Conservation (phyloP, 2,329 filamentous ascomycete species). For the Trichoderma sp. region DNA sequence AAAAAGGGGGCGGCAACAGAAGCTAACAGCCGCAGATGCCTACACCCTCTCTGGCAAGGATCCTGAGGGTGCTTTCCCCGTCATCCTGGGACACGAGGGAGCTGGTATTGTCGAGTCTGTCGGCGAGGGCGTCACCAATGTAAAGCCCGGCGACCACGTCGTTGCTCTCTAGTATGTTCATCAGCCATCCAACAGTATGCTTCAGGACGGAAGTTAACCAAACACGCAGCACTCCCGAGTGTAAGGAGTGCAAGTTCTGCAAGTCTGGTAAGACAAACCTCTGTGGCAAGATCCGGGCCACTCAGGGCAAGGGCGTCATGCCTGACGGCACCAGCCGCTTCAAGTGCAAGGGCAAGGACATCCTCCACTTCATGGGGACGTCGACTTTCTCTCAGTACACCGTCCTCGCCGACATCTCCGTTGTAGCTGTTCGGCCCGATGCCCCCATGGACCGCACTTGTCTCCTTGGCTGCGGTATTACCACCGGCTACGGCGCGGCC, state of each 20-base stretch:
- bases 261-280: constrained; percentile 99
- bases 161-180: constrained; percentile 74
- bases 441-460: constrained; percentile 96
- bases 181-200: background rate
- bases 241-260: constrained; percentile 98
- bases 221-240: constrained; percentile 78
- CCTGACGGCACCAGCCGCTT: constrained; percentile 94
- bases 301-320: constrained; percentile 94
- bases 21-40: constrained; percentile 57
- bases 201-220: constrained; percentile 10
- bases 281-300: constrained; percentile 97
- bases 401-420: constrained; percentile 96
- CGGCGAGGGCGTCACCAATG: constrained; percentile 89
- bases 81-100: constrained; percentile 86
- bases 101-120: constrained; percentile 90
- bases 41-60: constrained; percentile 96
- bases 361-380: constrained; percentile 98
- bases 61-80: constrained; percentile 89
- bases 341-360: constrained; percentile 88
- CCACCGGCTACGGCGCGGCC: constrained; percentile 94
- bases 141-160: constrained; percentile 91
- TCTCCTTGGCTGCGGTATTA: constrained; percentile 95
- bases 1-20: background rate
- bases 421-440: constrained; percentile 85
- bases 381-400: constrained; percentile 99